phyloP scores from a whole-genome alignment of 768 basidiomycete genomes.

The Phanerochaete sordida region DNA sequence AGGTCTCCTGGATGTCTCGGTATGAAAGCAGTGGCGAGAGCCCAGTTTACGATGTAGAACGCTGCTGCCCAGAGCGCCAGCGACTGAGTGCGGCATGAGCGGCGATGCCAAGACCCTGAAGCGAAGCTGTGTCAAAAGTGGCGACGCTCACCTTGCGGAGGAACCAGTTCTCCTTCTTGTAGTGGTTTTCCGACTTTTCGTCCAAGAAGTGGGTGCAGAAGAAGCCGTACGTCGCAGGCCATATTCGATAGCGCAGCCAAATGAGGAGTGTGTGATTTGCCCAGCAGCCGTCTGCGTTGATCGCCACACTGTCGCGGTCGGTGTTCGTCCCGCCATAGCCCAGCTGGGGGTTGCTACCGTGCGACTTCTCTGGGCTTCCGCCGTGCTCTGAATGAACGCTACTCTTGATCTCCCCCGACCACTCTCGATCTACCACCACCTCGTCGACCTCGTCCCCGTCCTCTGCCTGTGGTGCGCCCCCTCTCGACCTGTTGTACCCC shows the following conservation, averaged over 20 bases:
- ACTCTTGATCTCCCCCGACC: conserved; percentile 58
- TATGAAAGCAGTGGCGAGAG: conserved; percentile 52
- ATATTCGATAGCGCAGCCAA: conserved; percentile 53
- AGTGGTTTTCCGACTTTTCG: conserved; percentile 48
- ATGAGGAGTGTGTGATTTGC: conserved; percentile 31
- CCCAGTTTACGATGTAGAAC: conserved; percentile 71
- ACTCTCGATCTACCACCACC: conserved; percentile 71
- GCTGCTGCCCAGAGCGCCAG: conserved; percentile 60
- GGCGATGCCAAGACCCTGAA: too few species aligned
- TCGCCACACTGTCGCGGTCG: conserved; percentile 32
- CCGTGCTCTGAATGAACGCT: conserved; percentile 51
- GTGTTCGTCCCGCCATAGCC: conserved; percentile 35
- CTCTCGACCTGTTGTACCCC: conserved; percentile 26
- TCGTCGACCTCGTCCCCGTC: conserved; percentile 54
- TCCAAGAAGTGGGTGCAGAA: conserved; percentile 61
- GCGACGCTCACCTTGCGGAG: conserved; percentile 45
- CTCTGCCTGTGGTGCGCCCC: conserved; percentile 21
- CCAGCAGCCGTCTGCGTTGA: conserved; percentile 35
- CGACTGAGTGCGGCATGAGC: conserved; percentile 25
- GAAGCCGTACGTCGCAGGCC: conserved; percentile 52
- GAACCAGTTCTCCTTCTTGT: conserved; percentile 69
- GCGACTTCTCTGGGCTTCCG: conserved; percentile 45
- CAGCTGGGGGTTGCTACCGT: conserved; percentile 35
- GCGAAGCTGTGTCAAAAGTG: not conserved
- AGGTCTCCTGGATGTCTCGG: conserved; percentile 35